phyloP scores from a whole-genome alignment of 2,329 filamentous ascomycete species.

The Apiospora arundinis region DNA sequence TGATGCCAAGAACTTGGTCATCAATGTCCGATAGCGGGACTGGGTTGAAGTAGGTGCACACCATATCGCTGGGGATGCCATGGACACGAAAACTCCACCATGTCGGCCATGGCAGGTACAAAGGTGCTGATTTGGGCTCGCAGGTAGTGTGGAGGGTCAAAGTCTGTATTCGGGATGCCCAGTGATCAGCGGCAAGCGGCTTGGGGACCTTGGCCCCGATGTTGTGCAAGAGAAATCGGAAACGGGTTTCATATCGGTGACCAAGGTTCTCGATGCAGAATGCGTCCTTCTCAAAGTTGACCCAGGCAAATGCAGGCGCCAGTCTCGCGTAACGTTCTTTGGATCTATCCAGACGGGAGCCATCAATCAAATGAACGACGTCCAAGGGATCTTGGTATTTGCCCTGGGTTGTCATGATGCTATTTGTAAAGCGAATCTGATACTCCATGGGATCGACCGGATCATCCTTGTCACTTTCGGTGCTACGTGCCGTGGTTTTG shows the following conservation, averaged over 20 bases:
- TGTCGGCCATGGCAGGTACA: too few relatives aligned
- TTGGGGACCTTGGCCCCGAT: neutral
- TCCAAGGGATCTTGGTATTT: neutral
- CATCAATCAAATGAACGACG: neutral
- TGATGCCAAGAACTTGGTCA: neutral
- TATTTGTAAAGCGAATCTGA: neutral
- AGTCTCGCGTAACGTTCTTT: too few relatives aligned
- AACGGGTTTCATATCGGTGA: neutral
- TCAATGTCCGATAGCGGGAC: neutral
- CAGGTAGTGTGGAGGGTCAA: neutral
- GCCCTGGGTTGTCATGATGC: neutral
- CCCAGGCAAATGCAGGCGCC: neutral
- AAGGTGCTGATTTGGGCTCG: neutral
- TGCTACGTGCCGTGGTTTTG: neutral
- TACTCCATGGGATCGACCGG: slow-evolving; percentile 3
- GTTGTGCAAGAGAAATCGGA: neutral
- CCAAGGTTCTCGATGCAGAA: neutral
- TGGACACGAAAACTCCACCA: too few relatives aligned
- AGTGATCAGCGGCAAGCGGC: slow-evolving; percentile 1
- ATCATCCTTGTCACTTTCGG: neutral
- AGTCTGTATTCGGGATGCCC: slow-evolving; percentile 6
- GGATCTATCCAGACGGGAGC: neutral
- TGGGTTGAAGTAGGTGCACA: neutral
- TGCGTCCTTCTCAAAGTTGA: slow-evolving; percentile 7
- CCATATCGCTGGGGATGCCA: too few relatives aligned